phyloP scores from a whole-genome alignment of 805 yeast genomes.

The Starmerella roubikii region DNA sequence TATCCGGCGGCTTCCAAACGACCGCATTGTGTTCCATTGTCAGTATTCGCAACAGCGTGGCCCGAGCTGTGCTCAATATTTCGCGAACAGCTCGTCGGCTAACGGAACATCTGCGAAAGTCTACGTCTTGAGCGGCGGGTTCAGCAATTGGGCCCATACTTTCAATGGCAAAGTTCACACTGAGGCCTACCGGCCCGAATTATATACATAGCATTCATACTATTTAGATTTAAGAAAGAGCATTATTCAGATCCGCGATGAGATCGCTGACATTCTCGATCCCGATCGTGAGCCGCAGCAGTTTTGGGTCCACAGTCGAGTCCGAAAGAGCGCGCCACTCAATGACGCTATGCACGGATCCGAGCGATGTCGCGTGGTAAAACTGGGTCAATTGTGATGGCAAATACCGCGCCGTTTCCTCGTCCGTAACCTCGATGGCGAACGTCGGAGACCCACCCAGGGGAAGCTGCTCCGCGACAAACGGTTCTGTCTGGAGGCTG shows the following conservation, averaged over 20 bases:
- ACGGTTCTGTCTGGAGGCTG: slow-evolving; percentile 59
- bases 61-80: slow-evolving; percentile 57
- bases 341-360: slow-evolving; percentile 80
- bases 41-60: slow-evolving; percentile 86
- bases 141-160: slow-evolving; percentile 62
- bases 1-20: slow-evolving; percentile 28
- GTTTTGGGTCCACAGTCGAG: slow-evolving; percentile 36
- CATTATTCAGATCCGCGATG: slow-evolving; percentile 47
- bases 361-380: slow-evolving; percentile 89
- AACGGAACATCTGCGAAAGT: slow-evolving; percentile 31
- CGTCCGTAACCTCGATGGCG: slow-evolving; percentile 40
- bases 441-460: slow-evolving; percentile 57
- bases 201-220: slow-evolving; percentile 14
- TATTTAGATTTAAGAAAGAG: not conserved
- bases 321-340: slow-evolving; percentile 84
- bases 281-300: slow-evolving; percentile 70
- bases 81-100: not conserved
- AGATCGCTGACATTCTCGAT: slow-evolving; percentile 65
- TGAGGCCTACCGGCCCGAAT: slow-evolving; percentile 38
- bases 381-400: slow-evolving; percentile 25
- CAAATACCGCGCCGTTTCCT: slow-evolving; percentile 38
- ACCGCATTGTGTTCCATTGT: slow-evolving; percentile 75
- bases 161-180: slow-evolving; percentile 48
- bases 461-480: slow-evolving; percentile 49
- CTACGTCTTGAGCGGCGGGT: slow-evolving; percentile 74